Conservation (phyloP, 2,329 filamentous ascomycete species). For the Aspergillus pseudoterreus region DNA sequence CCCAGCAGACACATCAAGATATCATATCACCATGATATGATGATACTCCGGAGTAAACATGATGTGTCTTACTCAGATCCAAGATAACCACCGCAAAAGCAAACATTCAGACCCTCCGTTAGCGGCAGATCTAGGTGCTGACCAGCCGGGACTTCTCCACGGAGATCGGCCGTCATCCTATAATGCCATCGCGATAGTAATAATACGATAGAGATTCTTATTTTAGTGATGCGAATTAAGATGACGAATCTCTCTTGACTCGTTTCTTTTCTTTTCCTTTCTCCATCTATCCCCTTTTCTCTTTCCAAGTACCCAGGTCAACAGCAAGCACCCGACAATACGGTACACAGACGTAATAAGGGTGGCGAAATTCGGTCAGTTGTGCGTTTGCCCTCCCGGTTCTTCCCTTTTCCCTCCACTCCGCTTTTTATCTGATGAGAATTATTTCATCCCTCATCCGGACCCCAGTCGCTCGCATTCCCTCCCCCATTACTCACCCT, state of each 20-base stretch:
- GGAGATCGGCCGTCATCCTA: slow-evolving; percentile 5
- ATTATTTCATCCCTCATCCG: background rate
- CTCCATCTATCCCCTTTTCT: background rate
- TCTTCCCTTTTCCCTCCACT: background rate
- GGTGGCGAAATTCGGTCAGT: background rate
- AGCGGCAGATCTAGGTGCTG: slow-evolving; percentile 14
- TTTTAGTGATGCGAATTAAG: no score
- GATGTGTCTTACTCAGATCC: no score
- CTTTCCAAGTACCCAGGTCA: background rate
- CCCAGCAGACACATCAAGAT: background rate
- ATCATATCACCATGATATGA: background rate
- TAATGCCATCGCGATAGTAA: slow-evolving; percentile 5
- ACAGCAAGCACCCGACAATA: no score
- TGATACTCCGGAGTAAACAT: background rate
- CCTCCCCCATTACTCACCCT: no score
- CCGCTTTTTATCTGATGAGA: background rate
- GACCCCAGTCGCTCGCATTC: background rate
- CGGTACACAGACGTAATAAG: background rate
- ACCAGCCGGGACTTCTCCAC: slow-evolving; percentile 9
- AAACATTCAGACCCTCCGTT: slow-evolving; percentile 4
- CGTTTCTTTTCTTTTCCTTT: background rate
- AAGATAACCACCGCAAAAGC: no score
- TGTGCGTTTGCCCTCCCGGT: background rate
- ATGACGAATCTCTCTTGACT: no score
- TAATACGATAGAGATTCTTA: slow-evolving; percentile 12